These are phyloP conservation scores for Phytophthora parvispora DNA, from an alignment of 352 stramenopile species.

Conservation along the genomic window DNA sequence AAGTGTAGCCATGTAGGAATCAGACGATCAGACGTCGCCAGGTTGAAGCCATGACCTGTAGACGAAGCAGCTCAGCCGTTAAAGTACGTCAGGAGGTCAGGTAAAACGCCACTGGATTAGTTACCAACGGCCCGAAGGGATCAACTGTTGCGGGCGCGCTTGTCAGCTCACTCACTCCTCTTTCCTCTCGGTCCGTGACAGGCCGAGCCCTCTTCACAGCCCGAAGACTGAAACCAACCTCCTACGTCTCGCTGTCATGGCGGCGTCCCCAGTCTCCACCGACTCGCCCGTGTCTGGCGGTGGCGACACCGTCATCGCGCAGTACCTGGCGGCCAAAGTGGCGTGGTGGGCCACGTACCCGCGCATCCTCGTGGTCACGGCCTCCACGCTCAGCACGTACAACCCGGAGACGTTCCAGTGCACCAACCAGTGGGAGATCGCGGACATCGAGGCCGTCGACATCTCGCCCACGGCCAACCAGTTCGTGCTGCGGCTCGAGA, in stretches of 20 bases:
- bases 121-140: neutral
- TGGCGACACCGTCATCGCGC: conserved; percentile 55
- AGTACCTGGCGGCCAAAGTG: conserved; percentile 80
- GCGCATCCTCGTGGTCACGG: conserved; percentile 64
- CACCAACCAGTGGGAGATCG: conserved; percentile 78
- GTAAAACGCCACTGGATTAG: conserved; percentile 11
- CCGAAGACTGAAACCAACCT: conserved; percentile 1
- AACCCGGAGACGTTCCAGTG: conserved; percentile 76
- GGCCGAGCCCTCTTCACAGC: conserved; percentile 1
- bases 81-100: conserved; percentile 20
- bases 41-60: conserved; percentile 16
- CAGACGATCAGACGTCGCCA: neutral
- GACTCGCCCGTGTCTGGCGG: conserved; percentile 5
- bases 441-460: conserved; percentile 67
- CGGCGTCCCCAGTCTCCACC: conserved; percentile 12
- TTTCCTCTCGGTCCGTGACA: conserved; percentile 19
- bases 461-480: conserved; percentile 48
- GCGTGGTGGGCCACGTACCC: conserved; percentile 73
- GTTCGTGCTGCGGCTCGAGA: conserved; percentile 73
- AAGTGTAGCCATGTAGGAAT: conserved; percentile 14
- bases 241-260: conserved; percentile 23
- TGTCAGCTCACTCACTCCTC: conserved; percentile 12
- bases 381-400: conserved; percentile 66
- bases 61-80: conserved; percentile 1
- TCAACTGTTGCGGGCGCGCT: too few relatives aligned